Percentiles rank a stretch among this genome's conserved stretches.
These are phyloP conservation scores for Crithidia acanthocephali DNA, from an alignment of 208 protist species.

Conservation along the genomic window DNA sequence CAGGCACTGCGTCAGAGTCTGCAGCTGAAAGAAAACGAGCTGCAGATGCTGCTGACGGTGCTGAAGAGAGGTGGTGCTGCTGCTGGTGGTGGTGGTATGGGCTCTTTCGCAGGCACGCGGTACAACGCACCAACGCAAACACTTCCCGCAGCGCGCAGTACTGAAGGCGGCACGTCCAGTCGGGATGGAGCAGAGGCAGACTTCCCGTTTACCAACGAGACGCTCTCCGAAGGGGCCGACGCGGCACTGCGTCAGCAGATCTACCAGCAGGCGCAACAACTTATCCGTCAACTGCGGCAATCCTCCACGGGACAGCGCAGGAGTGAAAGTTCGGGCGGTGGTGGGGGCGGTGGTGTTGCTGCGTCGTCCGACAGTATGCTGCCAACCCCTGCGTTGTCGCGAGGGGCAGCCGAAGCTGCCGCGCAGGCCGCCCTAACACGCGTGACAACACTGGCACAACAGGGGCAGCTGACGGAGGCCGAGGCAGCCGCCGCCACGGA, in stretches of 20 bases:
- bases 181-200: neutral
- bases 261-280: conserved; percentile 16
- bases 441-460: conserved; percentile 35
- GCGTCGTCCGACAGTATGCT: neutral
- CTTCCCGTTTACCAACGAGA: neutral
- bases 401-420: neutral
- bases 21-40: conserved; percentile 93
- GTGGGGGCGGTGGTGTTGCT: neutral
- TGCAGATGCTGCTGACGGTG: conserved; percentile 89
- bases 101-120: neutral
- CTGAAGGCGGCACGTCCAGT: neutral
- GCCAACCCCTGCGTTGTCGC: neutral
- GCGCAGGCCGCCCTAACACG: conserved; percentile 24
- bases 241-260: conserved; percentile 13
- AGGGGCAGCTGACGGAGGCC: conserved; percentile 43
- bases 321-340: too few relatives aligned
- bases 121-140: conserved; percentile 37
- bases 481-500: conserved; percentile 54
- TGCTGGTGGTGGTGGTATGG: conserved; percentile 59
- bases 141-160: neutral
- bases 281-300: conserved; percentile 19
- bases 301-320: neutral
- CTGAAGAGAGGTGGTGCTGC: conserved; percentile 75
- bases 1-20: conserved; percentile 72
- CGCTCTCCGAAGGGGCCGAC: neutral